These are phyloP conservation scores for Fraxinus paxiana DNA, from an alignment of 305 asterid species.

Conservation along the genomic window DNA sequence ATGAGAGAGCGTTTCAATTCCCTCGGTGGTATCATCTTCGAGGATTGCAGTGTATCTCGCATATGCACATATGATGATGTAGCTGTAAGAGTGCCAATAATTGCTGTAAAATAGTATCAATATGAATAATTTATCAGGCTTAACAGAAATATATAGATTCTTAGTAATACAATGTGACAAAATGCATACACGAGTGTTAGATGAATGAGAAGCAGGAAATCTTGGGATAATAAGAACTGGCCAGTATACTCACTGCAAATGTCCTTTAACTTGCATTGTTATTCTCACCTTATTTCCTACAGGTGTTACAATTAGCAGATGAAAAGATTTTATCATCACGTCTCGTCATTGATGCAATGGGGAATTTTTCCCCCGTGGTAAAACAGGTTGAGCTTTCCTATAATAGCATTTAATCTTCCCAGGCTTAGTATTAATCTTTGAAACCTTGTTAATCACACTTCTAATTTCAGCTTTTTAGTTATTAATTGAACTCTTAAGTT, in stretches of 20 bases:
- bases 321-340: constrained; percentile 67
- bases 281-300: constrained; percentile 15
- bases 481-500: neutral
- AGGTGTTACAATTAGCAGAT: constrained; percentile 67
- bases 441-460: neutral
- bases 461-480: neutral
- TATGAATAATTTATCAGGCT: neutral
- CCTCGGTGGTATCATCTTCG: constrained; percentile 78
- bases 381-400: constrained; percentile 57
- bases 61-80: constrained; percentile 63
- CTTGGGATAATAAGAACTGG: neutral
- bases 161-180: neutral
- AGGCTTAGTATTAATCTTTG: neutral
- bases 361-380: constrained; percentile 92
- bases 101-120: constrained; percentile 6
- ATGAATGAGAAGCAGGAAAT: constrained; percentile 3
- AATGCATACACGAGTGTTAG: neutral
- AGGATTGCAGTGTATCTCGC: constrained; percentile 68
- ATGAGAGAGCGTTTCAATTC: constrained; percentile 60
- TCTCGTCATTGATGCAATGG: constrained; percentile 93
- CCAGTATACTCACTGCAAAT: neutral
- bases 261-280: constrained; percentile 5
- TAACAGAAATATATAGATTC: neutral
- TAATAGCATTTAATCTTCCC: neutral
- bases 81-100: constrained; percentile 61